Base-by-base conservation (phyloP, 805 yeast genomes). In the Saccharomycopsis schoenii region DNA sequence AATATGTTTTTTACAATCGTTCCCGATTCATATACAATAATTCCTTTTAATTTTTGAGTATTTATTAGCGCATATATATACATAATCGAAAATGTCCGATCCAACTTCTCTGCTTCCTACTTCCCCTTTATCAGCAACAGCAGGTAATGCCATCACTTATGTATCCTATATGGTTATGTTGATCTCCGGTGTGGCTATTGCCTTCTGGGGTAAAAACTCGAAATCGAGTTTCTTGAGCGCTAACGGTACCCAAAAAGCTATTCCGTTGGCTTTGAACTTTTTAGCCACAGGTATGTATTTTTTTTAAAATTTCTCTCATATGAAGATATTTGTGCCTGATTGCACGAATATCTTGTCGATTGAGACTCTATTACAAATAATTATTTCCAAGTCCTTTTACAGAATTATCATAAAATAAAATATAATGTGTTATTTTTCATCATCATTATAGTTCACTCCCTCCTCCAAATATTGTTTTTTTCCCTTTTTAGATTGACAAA, bases 221-320 rank as follows among this genome's bases (percentile, higher is more conserved):
- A 74, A 76, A 54, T 76, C 78, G 50, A 79, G 83, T 5, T 92
- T 88, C 68, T 73, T 91, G 60, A 79, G 91, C 1, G 85, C 92
- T 2, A 89, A 91, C 73, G 86, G 94, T 12, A 83, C 96, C 0
- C 92, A 88, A 67, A 78, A 78, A 54, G 96, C 90, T 40, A 50
- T 89, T 15, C 96, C 97, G 0, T 75, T 92, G 67, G 88, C 97
- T 1, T 77, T 92, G 63, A 92, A 92, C 71, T 92, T 92, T 70
- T 83, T 92, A 60, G 97, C 97, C 58, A 85, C 96, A 66, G 96
- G 96, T 81, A 77, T 76, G 88, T 85, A 72, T 70, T 17, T 41
- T 47, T 47, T 47, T 19, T 4, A 29, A 29, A 29, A 4, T 43
- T n/a, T 43, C 25, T 43, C 50, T n/a, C 12, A 4, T 47, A 24